Evolutionary conservation across 2,329 filamentous ascomycete genomes (phyloP).

Genomic region (Colletotrichum orchidophilum): DNA sequence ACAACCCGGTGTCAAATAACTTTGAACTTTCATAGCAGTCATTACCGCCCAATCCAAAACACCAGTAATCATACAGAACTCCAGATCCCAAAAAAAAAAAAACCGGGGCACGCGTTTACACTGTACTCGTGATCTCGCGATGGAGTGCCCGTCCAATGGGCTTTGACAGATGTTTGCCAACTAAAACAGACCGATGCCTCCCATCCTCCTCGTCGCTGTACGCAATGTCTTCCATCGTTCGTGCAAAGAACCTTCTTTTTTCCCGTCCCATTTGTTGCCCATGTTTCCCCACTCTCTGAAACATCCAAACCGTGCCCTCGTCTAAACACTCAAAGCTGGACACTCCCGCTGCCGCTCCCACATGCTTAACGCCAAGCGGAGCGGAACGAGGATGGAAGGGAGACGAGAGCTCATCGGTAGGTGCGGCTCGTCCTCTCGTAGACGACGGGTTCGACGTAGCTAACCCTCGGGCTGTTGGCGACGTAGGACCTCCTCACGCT

Average conservation of each 20-base stretch:
- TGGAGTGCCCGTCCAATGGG: background rate
- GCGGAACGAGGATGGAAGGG: too few species aligned
- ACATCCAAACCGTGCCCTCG: slow-evolving; percentile 1
- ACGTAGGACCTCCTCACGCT: slow-evolving; percentile 49
- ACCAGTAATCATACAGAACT: slow-evolving; percentile 2
- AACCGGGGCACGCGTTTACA: background rate
- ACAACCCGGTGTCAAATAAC: background rate
- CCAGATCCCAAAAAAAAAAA: background rate
- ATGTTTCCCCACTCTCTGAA: background rate
- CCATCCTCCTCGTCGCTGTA: slow-evolving; percentile 1
- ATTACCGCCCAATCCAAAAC: slow-evolving; percentile 6
- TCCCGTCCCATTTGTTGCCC: background rate
- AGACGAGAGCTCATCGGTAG: slow-evolving; percentile 42
- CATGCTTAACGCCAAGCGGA: too few species aligned
- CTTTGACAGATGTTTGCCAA: background rate
- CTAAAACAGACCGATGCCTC: background rate
- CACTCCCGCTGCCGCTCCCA: slow-evolving; percentile 6
- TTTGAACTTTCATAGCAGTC: slow-evolving; percentile 8
- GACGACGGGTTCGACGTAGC: slow-evolving; percentile 47
- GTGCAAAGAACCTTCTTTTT: background rate
- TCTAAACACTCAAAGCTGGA: background rate
- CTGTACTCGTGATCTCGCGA: background rate
- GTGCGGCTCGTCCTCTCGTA: slow-evolving; percentile 51
- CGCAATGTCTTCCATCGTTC: background rate
- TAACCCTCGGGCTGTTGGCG: slow-evolving; percentile 52